These are phyloP conservation scores for Kodamaea suecica DNA, from an alignment of 1,139 yeast species.

Conservation along the genomic window DNA sequence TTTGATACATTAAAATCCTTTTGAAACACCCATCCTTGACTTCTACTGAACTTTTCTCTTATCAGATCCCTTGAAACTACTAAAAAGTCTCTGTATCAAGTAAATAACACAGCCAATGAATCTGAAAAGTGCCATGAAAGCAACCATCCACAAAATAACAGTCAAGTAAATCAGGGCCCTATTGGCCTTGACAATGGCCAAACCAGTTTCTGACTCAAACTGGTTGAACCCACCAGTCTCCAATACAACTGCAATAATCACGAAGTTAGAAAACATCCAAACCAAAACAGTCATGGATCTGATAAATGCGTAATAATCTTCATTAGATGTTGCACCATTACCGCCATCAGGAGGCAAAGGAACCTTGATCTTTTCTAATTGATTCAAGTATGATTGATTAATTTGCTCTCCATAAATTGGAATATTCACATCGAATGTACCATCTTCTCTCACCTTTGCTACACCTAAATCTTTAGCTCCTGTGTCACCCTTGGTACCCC, in stretches of 20 bases:
- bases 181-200: slow-evolving; percentile 15
- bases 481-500: slow-evolving; percentile 52
- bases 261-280: slow-evolving; percentile 77
- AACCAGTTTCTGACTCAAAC: slow-evolving; percentile 18
- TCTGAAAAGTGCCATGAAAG: slow-evolving; percentile 72
- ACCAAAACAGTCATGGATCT: slow-evolving; percentile 76
- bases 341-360: slow-evolving; percentile 29
- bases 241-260: slow-evolving; percentile 67
- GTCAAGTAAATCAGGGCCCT: slow-evolving; percentile 56
- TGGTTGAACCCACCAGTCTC: slow-evolving; percentile 63
- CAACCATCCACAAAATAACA: slow-evolving; percentile 77
- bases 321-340: slow-evolving; percentile 43
- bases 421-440: slow-evolving; percentile 62
- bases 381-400: slow-evolving; percentile 58
- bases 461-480: slow-evolving; percentile 47
- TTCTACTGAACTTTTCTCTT: slow-evolving; percentile 3
- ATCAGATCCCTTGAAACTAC: slow-evolving; percentile 14
- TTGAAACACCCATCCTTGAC: too few relatives aligned
- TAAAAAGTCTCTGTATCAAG: slow-evolving; percentile 38
- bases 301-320: slow-evolving; percentile 75
- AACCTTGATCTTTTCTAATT: slow-evolving; percentile 58
- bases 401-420: slow-evolving; percentile 64
- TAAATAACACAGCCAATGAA: slow-evolving; percentile 66
- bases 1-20: too few relatives aligned
- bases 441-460: slow-evolving; percentile 66